These are phyloP conservation scores for Geotrichum aggregatum DNA, from an alignment of 1,139 yeast genomes.

Conservation along the genomic window DNA sequence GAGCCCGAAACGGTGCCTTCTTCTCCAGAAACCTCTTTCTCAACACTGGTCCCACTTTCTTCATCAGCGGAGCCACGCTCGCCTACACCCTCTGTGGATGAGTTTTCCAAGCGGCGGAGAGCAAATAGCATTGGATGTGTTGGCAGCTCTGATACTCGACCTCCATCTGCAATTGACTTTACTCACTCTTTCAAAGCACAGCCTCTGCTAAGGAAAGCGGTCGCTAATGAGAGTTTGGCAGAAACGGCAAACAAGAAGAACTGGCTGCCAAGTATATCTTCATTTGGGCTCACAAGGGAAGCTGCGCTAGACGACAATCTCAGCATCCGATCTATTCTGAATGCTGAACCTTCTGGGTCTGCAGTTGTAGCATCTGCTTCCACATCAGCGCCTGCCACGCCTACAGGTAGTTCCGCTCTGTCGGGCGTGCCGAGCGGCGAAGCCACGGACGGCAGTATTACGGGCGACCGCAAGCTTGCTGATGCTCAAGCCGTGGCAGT, in stretches of 20 bases:
- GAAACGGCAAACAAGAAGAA: background rate
- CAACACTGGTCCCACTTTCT: background rate
- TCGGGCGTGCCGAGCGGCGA: no score
- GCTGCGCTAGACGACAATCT: slow-evolving; percentile 9
- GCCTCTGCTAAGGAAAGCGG: background rate
- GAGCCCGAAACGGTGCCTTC: slow-evolving; percentile 12
- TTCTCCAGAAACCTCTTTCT: slow-evolving; percentile 3
- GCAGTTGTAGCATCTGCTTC: background rate
- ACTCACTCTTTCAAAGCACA: slow-evolving; percentile 32
- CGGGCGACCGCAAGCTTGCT: background rate
- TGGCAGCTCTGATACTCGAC: background rate
- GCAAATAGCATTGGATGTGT: slow-evolving; percentile 1
- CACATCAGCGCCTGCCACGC: background rate
- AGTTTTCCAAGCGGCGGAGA: background rate
- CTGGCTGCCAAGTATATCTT: slow-evolving; percentile 17
- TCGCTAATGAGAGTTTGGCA: background rate
- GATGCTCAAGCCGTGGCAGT: no score
- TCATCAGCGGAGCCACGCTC: background rate
- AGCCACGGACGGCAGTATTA: background rate
- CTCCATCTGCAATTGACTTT: slow-evolving; percentile 33
- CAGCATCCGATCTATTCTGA: slow-evolving; percentile 21
- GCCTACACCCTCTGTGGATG: background rate
- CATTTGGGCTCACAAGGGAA: slow-evolving; percentile 7
- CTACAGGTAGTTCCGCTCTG: background rate
- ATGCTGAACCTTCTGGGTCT: slow-evolving; percentile 12